Evolutionary conservation across 2,329 filamentous ascomycete genomes (phyloP).

Genomic region (Fusarium poae): DNA sequence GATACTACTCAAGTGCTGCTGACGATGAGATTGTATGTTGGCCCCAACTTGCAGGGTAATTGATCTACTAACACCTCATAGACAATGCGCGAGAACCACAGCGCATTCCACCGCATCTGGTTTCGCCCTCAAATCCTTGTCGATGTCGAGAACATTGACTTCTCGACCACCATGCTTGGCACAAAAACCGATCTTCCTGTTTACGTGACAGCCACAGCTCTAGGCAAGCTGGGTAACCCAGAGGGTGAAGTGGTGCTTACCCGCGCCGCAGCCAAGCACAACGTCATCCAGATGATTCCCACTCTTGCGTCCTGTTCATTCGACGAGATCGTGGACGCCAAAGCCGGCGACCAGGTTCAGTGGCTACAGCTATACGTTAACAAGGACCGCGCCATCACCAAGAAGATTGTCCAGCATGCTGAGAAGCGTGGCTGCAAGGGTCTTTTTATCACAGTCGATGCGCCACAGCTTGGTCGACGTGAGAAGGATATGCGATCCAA

Average conservation of each 20-base stretch:
- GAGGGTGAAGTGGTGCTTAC: constrained; percentile 96
- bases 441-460: constrained; percentile 98
- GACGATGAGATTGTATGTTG: constrained; percentile 60
- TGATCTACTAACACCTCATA: constrained; percentile 53
- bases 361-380: constrained; percentile 99
- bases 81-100: constrained; percentile 96
- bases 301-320: constrained; percentile 97
- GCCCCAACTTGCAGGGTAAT: not conserved
- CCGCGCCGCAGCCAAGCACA: constrained; percentile 83
- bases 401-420: constrained; percentile 90
- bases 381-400: constrained; percentile 91
- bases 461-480: constrained; percentile 90
- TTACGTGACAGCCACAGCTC: constrained; percentile 95
- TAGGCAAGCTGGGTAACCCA: constrained; percentile 93
- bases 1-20: constrained; percentile 94
- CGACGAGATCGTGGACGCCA: constrained; percentile 94
- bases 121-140: constrained; percentile 91
- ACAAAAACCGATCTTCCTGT: constrained; percentile 87
- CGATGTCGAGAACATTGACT: constrained; percentile 89
- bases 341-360: constrained; percentile 82
- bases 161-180: constrained; percentile 93
- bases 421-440: constrained; percentile 93
- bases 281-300: constrained; percentile 98
- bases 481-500: constrained; percentile 99
- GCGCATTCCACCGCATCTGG: constrained; percentile 96